phyloP scores from a whole-genome alignment of 1,284 basidiomycete genomes.

The Testicularia cyperi region DNA sequence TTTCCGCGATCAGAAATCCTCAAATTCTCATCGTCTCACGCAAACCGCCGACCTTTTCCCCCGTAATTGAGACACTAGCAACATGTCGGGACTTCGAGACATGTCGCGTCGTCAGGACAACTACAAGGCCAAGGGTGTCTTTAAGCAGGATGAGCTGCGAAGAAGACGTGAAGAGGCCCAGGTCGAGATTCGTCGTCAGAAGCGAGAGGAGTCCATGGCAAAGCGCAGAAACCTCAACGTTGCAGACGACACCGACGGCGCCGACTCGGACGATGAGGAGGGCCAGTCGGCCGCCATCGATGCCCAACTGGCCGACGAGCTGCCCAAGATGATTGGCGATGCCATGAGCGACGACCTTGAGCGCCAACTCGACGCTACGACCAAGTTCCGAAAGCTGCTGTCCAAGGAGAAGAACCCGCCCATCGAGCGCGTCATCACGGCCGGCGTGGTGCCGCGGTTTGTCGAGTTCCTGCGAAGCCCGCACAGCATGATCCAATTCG shows the following conservation, averaged over 20 bases:
- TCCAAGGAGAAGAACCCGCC: slow-evolving; percentile 99
- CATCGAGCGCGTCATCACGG: slow-evolving; percentile 98
- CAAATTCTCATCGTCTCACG: too few relatives aligned
- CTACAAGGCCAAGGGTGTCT: slow-evolving; percentile 58
- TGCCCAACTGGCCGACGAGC: slow-evolving; percentile 74
- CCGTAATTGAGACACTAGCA: too few relatives aligned
- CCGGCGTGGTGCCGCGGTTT: slow-evolving; percentile 94
- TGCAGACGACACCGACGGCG: slow-evolving; percentile 47
- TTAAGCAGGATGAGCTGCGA: slow-evolving; percentile 59
- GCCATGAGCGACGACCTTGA: slow-evolving; percentile 91
- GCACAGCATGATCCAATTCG: slow-evolving; percentile 98
- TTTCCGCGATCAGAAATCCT: too few relatives aligned
- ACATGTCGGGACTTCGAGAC: slow-evolving; percentile 50
- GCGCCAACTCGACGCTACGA: slow-evolving; percentile 87
- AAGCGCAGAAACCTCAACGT: slow-evolving; percentile 58
- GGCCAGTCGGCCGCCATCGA: slow-evolving; percentile 40
- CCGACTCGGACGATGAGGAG: slow-evolving; percentile 58
- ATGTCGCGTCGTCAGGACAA: slow-evolving; percentile 56
- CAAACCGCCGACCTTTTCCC: too few relatives aligned
- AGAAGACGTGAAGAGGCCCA: slow-evolving; percentile 59
- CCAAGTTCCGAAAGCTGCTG: slow-evolving; percentile 88
- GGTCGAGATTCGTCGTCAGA: slow-evolving; percentile 59
- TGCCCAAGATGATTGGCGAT: slow-evolving; percentile 77
- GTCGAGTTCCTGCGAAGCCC: slow-evolving; percentile 87
- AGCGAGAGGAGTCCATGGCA: slow-evolving; percentile 59